Percentiles rank a stretch among this genome's conserved stretches.
These are phyloP conservation scores for Podospora didyma DNA, from an alignment of 495 filamentous ascomycete genomes.

Conservation along the genomic window DNA sequence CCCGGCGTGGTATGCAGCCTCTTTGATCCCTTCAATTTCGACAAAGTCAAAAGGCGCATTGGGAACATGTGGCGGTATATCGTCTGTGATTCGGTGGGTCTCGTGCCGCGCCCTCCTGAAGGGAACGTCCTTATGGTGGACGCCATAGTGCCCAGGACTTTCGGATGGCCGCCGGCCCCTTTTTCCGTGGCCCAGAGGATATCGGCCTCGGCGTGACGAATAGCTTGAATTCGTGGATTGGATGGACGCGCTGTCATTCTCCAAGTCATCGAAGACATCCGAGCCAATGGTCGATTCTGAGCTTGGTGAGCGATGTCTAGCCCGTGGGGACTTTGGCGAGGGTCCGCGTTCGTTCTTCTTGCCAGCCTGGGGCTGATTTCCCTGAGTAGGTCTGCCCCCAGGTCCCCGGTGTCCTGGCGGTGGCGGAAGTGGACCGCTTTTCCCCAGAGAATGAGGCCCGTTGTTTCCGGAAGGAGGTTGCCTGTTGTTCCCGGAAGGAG, in stretches of 20 bases:
- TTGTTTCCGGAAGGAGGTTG: too few species aligned
- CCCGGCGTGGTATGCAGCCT: conserved; percentile 12
- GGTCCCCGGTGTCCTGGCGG: not conserved
- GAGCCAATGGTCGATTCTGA: conserved; percentile 9
- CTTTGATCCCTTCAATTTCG: conserved; percentile 6
- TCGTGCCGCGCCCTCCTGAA: not conserved
- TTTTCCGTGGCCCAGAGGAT: not conserved
- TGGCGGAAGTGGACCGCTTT: too few species aligned
- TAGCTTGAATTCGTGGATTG: not conserved
- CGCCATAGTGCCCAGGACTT: conserved; percentile 5
- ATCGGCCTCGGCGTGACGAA: not conserved
- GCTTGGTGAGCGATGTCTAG: not conserved
- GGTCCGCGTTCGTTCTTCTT: not conserved
- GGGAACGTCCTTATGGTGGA: not conserved
- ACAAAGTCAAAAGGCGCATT: conserved; percentile 1
- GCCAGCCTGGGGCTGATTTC: not conserved
- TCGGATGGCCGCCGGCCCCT: not conserved
- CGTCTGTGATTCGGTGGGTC: not conserved
- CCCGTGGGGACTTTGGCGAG: not conserved
- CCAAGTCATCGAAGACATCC: not conserved
- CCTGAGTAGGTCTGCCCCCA: not conserved
- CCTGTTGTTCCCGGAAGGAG: too few species aligned
- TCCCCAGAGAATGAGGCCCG: too few species aligned
- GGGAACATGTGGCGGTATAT: not conserved
- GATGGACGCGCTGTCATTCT: conserved; percentile 5